A percentile compares a stretch with the other conserved stretches of the same genome.
phyloP scores from a whole-genome alignment of 2,329 filamentous ascomycete species.

The Alternaria gansuensis region DNA sequence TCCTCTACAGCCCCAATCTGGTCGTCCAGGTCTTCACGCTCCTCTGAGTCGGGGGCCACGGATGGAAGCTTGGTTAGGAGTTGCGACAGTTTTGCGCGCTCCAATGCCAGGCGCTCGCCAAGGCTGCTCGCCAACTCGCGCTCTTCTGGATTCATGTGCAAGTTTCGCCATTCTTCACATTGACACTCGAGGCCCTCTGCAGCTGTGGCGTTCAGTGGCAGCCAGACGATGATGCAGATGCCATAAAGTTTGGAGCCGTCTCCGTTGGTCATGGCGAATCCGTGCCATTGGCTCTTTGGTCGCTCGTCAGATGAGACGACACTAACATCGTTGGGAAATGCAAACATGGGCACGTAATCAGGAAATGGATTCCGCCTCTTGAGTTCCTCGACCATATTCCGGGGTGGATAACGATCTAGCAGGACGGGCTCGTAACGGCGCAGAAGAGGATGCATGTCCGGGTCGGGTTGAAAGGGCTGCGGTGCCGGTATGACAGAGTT shows the following conservation, averaged over 20 bases:
- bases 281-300: constrained; percentile 97
- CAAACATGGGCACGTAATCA: constrained; percentile 99
- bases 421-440: constrained; percentile 95
- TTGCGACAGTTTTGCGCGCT: constrained; percentile 89
- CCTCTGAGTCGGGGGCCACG: constrained; percentile 79
- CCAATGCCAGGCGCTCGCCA: constrained; percentile 83
- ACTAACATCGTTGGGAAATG: constrained; percentile 96
- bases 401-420: constrained; percentile 90
- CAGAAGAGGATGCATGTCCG: constrained; percentile 94
- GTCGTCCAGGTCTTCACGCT: constrained; percentile 86
- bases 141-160: constrained; percentile 88
- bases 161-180: constrained; percentile 61
- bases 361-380: constrained; percentile 86
- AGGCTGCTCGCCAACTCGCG: constrained; percentile 90
- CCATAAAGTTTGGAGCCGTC: constrained; percentile 93
- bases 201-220: constrained; percentile 80
- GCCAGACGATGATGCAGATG: constrained; percentile 91
- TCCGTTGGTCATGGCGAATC: constrained; percentile 95
- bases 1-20: constrained; percentile 96
- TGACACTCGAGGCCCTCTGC: constrained; percentile 81
- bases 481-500: constrained; percentile 96
- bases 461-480: constrained; percentile 86
- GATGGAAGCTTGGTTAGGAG: constrained; percentile 83
- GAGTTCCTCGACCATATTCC: constrained; percentile 80
- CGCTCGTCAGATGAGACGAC: constrained; percentile 95